A percentile compares a stretch with the other conserved stretches of the same genome.
Evolutionary conservation across 129 eudicot species (phyloP).

Genomic region (Mikania micrantha): DNA sequence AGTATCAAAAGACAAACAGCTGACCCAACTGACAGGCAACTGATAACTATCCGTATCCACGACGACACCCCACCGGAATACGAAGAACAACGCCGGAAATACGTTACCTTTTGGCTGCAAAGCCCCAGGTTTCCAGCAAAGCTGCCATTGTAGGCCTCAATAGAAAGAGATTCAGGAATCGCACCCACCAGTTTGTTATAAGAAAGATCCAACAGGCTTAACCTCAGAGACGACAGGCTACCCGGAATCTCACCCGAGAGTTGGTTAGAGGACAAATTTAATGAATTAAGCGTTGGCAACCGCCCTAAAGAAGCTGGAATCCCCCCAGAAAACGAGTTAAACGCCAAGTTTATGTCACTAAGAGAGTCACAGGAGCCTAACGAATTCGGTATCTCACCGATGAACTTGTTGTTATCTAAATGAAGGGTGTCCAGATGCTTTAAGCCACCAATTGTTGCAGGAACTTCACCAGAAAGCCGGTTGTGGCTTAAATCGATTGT

Average conservation of each 20-base stretch:
- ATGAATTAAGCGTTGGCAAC: constrained; percentile 50
- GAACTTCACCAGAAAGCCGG: constrained; percentile 53
- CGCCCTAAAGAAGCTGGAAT: constrained; percentile 62
- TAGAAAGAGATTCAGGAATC: constrained; percentile 59
- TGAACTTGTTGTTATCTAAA: constrained; percentile 51
- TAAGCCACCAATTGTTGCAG: constrained; percentile 47
- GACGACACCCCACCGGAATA: constrained; percentile 17
- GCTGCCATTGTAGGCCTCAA: constrained; percentile 74
- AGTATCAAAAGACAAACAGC: constrained; percentile 31
- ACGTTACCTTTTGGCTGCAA: constrained; percentile 53
- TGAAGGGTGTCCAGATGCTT: constrained; percentile 44
- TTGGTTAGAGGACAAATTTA: constrained; percentile 63
- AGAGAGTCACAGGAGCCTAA: constrained; percentile 57
- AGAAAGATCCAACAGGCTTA: constrained; percentile 75
- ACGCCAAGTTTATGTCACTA: constrained; percentile 55
- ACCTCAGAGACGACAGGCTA: constrained; percentile 50
- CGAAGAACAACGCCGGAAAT: constrained; percentile 44
- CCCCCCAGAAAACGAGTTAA: constrained; percentile 51
- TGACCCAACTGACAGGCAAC: constrained; percentile 42
- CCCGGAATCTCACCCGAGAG: constrained; percentile 67
- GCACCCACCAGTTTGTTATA: constrained; percentile 54
- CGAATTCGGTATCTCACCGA: constrained; percentile 61
- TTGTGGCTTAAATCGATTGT: constrained; percentile 57
- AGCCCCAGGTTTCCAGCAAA: constrained; percentile 72
- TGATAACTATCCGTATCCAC: constrained; percentile 30